phyloP scores from a whole-genome alignment of 2,329 filamentous ascomycete species.

The Paecilomyces sp. region DNA sequence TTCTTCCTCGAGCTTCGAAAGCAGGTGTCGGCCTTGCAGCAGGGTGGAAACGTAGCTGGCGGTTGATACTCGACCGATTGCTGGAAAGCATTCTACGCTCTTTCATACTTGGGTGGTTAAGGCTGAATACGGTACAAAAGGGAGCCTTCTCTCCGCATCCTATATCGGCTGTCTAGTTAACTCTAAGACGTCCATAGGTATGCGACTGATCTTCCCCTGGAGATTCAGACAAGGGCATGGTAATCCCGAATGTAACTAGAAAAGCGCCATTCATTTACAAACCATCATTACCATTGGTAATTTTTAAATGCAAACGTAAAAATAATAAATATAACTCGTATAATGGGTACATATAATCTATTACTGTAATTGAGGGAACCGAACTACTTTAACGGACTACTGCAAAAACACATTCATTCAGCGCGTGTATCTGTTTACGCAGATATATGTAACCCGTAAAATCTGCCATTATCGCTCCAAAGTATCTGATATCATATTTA shows the following conservation, averaged over 20 bases:
- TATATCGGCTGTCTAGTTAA: not conserved
- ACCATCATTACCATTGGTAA: not conserved
- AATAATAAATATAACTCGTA: not conserved
- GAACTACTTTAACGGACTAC: not conserved
- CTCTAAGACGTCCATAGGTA: not conserved
- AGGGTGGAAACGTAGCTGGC: constrained; percentile 26
- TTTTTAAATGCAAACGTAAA: not conserved
- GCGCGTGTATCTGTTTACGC: not conserved
- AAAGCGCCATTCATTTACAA: not conserved
- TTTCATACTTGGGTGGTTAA: constrained; percentile 2
- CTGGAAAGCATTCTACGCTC: constrained; percentile 1
- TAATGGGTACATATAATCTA: not conserved
- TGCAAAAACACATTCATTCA: not conserved
- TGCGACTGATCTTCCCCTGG: not conserved
- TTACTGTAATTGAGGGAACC: not conserved
- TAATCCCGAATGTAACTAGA: not conserved
- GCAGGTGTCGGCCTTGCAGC: constrained; percentile 35
- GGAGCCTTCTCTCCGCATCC: not conserved
- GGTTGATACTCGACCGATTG: constrained; percentile 18
- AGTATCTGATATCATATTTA: not conserved
- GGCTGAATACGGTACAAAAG: not conserved
- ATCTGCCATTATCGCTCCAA: too few relatives aligned
- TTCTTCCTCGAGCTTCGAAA: constrained; percentile 45
- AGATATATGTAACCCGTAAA: too few relatives aligned
- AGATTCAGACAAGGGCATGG: not conserved